Conservation (phyloP, 2,329 filamentous ascomycete genomes). For the Dothidotthia symphoricarpi region DNA sequence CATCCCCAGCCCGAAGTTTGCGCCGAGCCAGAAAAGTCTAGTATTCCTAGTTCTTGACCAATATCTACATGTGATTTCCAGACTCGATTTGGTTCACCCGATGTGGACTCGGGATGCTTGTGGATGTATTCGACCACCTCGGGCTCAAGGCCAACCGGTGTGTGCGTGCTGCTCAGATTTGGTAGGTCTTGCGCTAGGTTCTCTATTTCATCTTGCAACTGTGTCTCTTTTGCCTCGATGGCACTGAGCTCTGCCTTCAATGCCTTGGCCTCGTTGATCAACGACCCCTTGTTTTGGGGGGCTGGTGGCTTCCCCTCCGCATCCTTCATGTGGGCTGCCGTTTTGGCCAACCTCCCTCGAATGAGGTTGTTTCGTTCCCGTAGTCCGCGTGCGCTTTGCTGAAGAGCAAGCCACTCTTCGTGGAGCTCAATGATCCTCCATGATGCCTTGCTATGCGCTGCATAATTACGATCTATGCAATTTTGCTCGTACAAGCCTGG, state of each 20-base stretch:
- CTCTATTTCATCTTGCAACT: conserved; percentile 65
- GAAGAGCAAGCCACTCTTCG: conserved; percentile 50
- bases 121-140: conserved; percentile 76
- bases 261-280: conserved; percentile 62
- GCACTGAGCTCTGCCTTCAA: conserved; percentile 62
- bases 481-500: conserved; percentile 77
- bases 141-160: conserved; percentile 68
- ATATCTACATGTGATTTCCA: conserved; percentile 83
- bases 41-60: conserved; percentile 77
- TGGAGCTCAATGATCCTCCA: conserved; percentile 54
- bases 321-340: conserved; percentile 28
- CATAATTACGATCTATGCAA: conserved; percentile 83
- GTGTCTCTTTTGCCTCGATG: conserved; percentile 63
- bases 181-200: conserved; percentile 74
- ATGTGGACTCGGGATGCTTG: conserved; percentile 54
- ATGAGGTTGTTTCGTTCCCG: conserved; percentile 67
- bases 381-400: conserved; percentile 59
- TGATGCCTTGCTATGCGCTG: conserved; percentile 51
- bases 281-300: conserved; percentile 44
- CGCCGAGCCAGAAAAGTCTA: conserved; percentile 82
- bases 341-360: conserved; percentile 53
- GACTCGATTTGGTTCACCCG: conserved; percentile 44
- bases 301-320: conserved; percentile 26
- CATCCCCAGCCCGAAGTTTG: conserved; percentile 93
- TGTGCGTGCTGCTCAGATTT: conserved; percentile 76